These are phyloP conservation scores for Viridothelium virens DNA, from an alignment of 495 filamentous ascomycete species.

Conservation along the genomic window DNA sequence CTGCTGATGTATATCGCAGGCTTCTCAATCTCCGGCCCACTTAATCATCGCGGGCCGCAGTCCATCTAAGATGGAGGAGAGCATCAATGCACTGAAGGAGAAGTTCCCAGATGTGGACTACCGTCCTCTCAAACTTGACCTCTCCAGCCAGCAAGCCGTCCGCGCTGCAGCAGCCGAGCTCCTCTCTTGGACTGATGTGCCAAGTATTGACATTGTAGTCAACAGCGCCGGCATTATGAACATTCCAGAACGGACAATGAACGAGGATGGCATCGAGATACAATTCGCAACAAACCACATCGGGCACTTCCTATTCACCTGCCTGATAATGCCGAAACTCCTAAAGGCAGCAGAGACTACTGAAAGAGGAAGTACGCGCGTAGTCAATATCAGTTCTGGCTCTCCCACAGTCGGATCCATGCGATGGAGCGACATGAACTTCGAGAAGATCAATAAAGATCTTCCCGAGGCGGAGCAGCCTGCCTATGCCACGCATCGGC, in stretches of 20 bases:
- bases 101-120: slow-evolving; percentile 36
- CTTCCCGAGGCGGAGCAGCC: slow-evolving; percentile 38
- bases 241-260: slow-evolving; percentile 27
- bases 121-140: slow-evolving; percentile 39
- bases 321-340: slow-evolving; percentile 40
- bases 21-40: slow-evolving; percentile 38
- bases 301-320: slow-evolving; percentile 31
- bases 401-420: slow-evolving; percentile 27
- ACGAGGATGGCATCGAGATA: slow-evolving; percentile 33
- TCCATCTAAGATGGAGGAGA: slow-evolving; percentile 35
- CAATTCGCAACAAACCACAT: slow-evolving; percentile 28
- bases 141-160: slow-evolving; percentile 40
- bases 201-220: slow-evolving; percentile 39
- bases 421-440: slow-evolving; percentile 41
- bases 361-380: slow-evolving; percentile 35
- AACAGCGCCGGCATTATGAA: slow-evolving; percentile 42
- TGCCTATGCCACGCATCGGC: slow-evolving; percentile 23
- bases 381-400: slow-evolving; percentile 39
- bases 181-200: slow-evolving; percentile 35
- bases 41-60: slow-evolving; percentile 40
- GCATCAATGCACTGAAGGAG: slow-evolving; percentile 33
- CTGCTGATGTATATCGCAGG: slow-evolving; percentile 21
- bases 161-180: slow-evolving; percentile 37
- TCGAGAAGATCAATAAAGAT: slow-evolving; percentile 36
- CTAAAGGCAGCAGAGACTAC: slow-evolving; percentile 34